Evolutionary conservation across 306 rosid genomes (phyloP).

Genomic region (Pachyrhizus erosus): DNA sequence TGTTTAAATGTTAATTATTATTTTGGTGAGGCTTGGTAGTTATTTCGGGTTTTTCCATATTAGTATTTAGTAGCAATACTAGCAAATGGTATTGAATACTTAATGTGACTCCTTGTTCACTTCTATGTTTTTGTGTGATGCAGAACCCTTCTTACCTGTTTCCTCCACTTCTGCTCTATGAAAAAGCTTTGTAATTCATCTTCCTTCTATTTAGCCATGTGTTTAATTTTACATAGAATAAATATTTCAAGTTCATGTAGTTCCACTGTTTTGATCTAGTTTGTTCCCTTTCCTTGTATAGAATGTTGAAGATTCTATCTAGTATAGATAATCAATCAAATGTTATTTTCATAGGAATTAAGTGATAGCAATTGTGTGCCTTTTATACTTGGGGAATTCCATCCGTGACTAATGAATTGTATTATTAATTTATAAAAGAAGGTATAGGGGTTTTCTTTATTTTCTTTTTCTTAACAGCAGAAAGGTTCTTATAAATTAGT

Average conservation of each 20-base stretch:
- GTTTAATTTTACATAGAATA: background rate
- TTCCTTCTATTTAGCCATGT: background rate
- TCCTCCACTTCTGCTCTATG: background rate
- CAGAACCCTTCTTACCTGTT: background rate
- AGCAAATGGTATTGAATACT: background rate
- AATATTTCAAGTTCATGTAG: background rate
- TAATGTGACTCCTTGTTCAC: background rate
- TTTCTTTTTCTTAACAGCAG: conserved; percentile 13
- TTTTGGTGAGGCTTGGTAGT: too few relatives aligned
- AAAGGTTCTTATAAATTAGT: conserved; percentile 27
- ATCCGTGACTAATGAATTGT: background rate
- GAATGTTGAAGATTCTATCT: conserved; percentile 3
- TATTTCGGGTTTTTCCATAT: background rate
- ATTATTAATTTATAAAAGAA: background rate
- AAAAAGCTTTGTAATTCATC: background rate
- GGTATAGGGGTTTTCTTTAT: background rate
- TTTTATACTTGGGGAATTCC: background rate
- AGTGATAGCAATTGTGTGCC: background rate
- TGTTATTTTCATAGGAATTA: conserved; percentile 4
- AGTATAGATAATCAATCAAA: background rate
- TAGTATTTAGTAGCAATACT: too few relatives aligned
- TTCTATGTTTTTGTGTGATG: background rate
- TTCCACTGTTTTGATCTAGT: background rate
- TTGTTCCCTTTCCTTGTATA: background rate
- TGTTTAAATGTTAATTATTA: background rate